These are phyloP conservation scores for Vicia sativa DNA, from an alignment of 306 rosid genomes.

Conservation along the genomic window DNA sequence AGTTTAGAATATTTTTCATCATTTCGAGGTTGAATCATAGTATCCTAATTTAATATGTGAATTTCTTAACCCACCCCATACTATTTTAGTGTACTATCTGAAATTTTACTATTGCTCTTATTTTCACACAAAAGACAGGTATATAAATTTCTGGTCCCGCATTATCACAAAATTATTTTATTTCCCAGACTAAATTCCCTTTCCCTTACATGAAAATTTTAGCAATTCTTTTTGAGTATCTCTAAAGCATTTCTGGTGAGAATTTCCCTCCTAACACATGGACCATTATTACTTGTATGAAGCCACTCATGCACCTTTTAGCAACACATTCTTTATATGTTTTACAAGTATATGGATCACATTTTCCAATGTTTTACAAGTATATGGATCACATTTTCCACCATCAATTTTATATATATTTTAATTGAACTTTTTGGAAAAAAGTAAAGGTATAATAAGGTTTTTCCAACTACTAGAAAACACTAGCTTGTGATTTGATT, in stretches of 20 bases:
- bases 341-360: conserved; percentile 30
- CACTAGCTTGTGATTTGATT: conserved; percentile 47
- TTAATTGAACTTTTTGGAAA: conserved; percentile 35
- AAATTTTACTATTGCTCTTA: too few relatives aligned
- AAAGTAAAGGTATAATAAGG: conserved; percentile 38
- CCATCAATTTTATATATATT: conserved; percentile 17
- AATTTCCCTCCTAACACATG: conserved; percentile 60
- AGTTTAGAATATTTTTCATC: too few relatives aligned
- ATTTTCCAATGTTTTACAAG: conserved; percentile 30
- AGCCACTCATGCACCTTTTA: conserved; percentile 68
- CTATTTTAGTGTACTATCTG: too few relatives aligned
- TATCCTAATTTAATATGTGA: too few relatives aligned
- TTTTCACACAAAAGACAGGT: conserved; percentile 31
- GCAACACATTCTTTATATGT: conserved; percentile 38
- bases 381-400: conserved; percentile 31
- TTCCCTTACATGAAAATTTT: conserved; percentile 44
- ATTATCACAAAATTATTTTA: conserved; percentile 16
- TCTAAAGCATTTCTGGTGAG: conserved; percentile 78
- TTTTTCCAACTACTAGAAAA: conserved; percentile 48
- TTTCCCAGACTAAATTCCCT: conserved; percentile 25
- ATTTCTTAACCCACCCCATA: too few relatives aligned
- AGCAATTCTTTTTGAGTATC: conserved; percentile 64
- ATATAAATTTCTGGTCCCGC: too few relatives aligned
- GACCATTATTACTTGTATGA: conserved; percentile 62
- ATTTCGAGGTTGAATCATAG: too few relatives aligned